phyloP scores from a whole-genome alignment of 352 stramenopile genomes.

The Pythium guiyangense region DNA sequence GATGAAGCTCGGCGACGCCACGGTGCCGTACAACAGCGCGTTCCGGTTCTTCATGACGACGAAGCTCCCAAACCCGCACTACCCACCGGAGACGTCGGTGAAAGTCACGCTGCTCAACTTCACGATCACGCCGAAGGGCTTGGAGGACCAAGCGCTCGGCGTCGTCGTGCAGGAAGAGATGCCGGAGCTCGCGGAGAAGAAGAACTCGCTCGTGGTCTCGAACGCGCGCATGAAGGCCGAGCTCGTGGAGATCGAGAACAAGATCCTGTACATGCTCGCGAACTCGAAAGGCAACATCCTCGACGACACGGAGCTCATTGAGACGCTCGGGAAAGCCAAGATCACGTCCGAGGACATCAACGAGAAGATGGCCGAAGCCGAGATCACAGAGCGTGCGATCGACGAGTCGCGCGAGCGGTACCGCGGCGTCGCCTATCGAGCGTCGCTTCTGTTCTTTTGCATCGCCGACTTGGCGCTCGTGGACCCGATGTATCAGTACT shows the following conservation, averaged over 20 bases:
- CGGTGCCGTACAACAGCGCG: constrained; percentile 86
- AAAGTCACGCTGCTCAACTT: constrained; percentile 94
- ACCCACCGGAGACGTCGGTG: constrained; percentile 89
- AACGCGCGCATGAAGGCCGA: constrained; percentile 92
- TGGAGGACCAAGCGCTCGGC: constrained; percentile 90
- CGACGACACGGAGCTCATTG: constrained; percentile 91
- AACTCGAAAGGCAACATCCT: constrained; percentile 93
- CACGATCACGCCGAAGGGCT: constrained; percentile 87
- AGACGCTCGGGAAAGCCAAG: constrained; percentile 90
- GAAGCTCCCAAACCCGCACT: constrained; percentile 92
- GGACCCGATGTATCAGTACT: constrained; percentile 95
- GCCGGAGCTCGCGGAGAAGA: constrained; percentile 92
- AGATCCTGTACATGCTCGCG: constrained; percentile 91
- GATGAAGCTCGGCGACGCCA: constrained; percentile 91
- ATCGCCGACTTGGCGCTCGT: constrained; percentile 89
- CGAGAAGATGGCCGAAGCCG: constrained; percentile 90
- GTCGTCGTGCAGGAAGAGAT: constrained; percentile 93
- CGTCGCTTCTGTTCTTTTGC: constrained; percentile 91
- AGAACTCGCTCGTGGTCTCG: constrained; percentile 90
- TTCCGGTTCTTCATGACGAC: constrained; percentile 94
- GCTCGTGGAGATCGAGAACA: constrained; percentile 92
- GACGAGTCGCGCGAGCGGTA: constrained; percentile 89
- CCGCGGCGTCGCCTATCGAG: constrained; percentile 84
- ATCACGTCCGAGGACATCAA: constrained; percentile 92
- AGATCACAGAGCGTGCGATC: constrained; percentile 90